Evolutionary conservation across 176 grass and related monocot genomes (phyloP).

Genomic region (Bothriochloa decipiens): DNA sequence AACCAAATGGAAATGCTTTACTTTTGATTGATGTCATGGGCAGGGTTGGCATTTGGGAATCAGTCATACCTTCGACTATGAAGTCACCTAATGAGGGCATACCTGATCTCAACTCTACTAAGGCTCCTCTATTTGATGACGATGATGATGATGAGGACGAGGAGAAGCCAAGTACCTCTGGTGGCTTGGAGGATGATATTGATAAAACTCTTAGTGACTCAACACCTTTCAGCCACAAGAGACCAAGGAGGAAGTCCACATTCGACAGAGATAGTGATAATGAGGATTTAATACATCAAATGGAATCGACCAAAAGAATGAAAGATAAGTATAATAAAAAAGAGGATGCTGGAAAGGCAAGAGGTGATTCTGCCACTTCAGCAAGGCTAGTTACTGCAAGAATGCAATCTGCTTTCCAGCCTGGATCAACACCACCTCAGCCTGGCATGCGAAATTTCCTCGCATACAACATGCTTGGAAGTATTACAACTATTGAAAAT

Average conservation of each 20-base stretch:
- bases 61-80: conserved; percentile 66
- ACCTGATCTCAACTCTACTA: conserved; percentile 45
- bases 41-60: conserved; percentile 88
- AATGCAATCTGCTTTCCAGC: conserved; percentile 88
- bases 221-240: conserved; percentile 54
- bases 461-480: conserved; percentile 89
- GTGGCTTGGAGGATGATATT: conserved; percentile 70
- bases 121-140: conserved; percentile 73
- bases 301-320: conserved; percentile 65
- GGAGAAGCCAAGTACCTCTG: conserved; percentile 59
- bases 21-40: conserved; percentile 77
- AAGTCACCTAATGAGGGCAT: conserved; percentile 78
- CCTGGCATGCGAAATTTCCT: conserved; percentile 76
- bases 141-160: conserved; percentile 77
- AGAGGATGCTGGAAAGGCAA: conserved; percentile 36
- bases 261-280: conserved; percentile 66
- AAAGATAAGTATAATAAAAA: conserved; percentile 50
- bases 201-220: conserved; percentile 68
- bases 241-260: conserved; percentile 48
- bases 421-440: conserved; percentile 75
- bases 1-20: conserved; percentile 79
- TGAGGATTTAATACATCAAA: conserved; percentile 58
- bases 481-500: conserved; percentile 87
- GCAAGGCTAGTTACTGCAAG: conserved; percentile 44
- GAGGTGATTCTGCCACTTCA: conserved; percentile 57